These are phyloP conservation scores for Phlyctochytrium arcticum DNA, from an alignment of 192 early-diverging fungal species.

Conservation along the genomic window DNA sequence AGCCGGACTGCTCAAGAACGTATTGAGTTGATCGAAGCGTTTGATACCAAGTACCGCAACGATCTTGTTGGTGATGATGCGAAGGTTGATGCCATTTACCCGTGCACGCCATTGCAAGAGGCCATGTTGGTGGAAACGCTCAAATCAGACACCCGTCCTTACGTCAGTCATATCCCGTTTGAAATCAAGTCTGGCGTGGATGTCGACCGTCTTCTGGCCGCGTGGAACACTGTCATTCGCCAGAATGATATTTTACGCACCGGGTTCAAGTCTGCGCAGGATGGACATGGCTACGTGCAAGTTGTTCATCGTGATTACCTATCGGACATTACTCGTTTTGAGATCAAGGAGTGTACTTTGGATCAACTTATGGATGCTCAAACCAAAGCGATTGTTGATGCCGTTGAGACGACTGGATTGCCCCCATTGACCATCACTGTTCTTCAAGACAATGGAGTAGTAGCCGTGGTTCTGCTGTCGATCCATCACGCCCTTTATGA, in stretches of 20 bases:
- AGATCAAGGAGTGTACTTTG: constrained; percentile 1
- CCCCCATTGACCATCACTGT: background rate
- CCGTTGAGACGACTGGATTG: background rate
- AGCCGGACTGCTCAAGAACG: background rate
- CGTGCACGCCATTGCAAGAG: constrained; percentile 26
- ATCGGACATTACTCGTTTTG: background rate
- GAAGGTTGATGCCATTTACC: constrained; percentile 4
- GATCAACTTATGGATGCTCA: no score
- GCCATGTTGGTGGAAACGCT: constrained; percentile 24
- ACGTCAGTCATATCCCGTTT: constrained; percentile 12
- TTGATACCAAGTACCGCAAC: background rate
- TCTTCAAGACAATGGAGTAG: background rate
- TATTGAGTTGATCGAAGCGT: background rate
- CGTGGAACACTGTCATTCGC: background rate
- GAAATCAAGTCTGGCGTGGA: background rate
- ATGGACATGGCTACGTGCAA: background rate
- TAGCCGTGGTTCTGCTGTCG: constrained; percentile 14
- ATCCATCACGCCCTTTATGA: constrained; percentile 35
- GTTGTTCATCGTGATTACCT: background rate
- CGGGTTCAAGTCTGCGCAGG: constrained; percentile 5
- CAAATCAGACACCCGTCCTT: background rate
- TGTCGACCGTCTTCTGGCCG: background rate
- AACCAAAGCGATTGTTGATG: background rate
- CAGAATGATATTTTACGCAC: constrained; percentile 22
- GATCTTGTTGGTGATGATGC: background rate